Evolutionary conservation across 306 rosid genomes (phyloP), one percentile per base, ranked within the genome.

Genomic region (Spatholobus suberectus): DNA sequence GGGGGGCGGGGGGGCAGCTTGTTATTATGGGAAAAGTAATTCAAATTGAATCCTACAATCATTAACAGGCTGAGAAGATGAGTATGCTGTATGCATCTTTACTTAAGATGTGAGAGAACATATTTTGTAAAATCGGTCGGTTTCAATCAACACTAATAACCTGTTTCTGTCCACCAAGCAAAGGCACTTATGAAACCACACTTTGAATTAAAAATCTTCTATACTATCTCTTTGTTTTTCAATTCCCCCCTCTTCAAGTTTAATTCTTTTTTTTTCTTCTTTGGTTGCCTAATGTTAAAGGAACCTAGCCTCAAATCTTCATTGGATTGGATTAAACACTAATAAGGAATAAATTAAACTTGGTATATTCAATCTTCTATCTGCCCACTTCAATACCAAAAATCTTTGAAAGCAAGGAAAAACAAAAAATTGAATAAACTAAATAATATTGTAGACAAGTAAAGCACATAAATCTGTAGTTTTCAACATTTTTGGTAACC

Each of bases 41-140:
- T 76, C 14, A 52, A 49, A 61, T 47, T 14, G 73, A 71, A 58
- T 76, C 66, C 62, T 77, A 46, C 23, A 44, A 62, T 11, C 18
- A 5, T 26, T 54, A 69, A 40, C 43, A 24, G 55, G 13, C 57
- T 51, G 43, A 46, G 55, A 29, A 6, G 41, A 65, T 67, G 34
- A 62, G 12, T 37, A 12, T 18, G 51, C 44, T n/a, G n/a, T 24
- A 18, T 82, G 43, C 79, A 21, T 75, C 40, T 40, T 55, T 68
- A 57, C 40, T 34, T 18, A 68, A 18, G 23, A n/a, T 20, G 47
- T 57, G 46, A 80, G 1, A 29, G 32, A 29, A n/a, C 34, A 55
- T 40, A n/a, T 54, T 51, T 68, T n/a, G 46, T 34, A 37, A 54
- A 15, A 15, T 14, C 8, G 0, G 5, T 4, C 1, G 37, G 5